A percentile compares a stretch with the other conserved stretches of the same genome.
phyloP scores from a whole-genome alignment of 345 rosid genomes.

The Pugionium cornutum region DNA sequence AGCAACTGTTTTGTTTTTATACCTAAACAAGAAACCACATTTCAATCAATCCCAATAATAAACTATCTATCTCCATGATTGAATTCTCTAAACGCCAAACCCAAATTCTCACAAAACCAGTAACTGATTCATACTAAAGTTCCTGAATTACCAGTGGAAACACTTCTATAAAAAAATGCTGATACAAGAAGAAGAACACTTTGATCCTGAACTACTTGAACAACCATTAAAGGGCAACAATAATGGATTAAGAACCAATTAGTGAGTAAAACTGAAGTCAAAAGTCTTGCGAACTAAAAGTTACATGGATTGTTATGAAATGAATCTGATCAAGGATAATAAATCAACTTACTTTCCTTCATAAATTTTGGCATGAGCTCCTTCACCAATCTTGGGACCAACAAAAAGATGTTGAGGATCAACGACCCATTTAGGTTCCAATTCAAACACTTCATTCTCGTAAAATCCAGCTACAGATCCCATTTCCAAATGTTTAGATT shows the following conservation, averaged over 20 bases:
- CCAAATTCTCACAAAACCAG: no score
- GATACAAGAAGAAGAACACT: no score
- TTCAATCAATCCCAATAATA: neutral
- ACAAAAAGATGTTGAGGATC: slow-evolving; percentile 87
- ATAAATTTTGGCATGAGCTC: slow-evolving; percentile 95
- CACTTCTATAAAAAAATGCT: no score
- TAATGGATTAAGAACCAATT: neutral
- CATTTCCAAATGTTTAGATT: slow-evolving; percentile 42
- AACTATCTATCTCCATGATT: no score
- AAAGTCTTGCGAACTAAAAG: neutral
- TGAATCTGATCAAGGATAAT: neutral
- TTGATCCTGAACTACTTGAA: no score
- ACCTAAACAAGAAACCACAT: slow-evolving; percentile 46
- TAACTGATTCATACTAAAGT: no score
- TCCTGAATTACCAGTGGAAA: no score
- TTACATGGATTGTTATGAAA: no score
- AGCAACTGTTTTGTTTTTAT: slow-evolving; percentile 80
- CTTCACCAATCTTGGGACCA: slow-evolving; percentile 98
- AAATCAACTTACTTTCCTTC: slow-evolving; percentile 89
- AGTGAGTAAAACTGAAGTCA: slow-evolving; percentile 5
- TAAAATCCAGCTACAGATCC: slow-evolving; percentile 70
- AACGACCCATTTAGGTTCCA: slow-evolving; percentile 81
- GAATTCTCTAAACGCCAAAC: no score
- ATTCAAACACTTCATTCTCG: slow-evolving; percentile 52
- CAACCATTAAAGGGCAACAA: neutral